phyloP scores from a whole-genome alignment of 345 rosid genomes.

The Eucalyptus marginata region DNA sequence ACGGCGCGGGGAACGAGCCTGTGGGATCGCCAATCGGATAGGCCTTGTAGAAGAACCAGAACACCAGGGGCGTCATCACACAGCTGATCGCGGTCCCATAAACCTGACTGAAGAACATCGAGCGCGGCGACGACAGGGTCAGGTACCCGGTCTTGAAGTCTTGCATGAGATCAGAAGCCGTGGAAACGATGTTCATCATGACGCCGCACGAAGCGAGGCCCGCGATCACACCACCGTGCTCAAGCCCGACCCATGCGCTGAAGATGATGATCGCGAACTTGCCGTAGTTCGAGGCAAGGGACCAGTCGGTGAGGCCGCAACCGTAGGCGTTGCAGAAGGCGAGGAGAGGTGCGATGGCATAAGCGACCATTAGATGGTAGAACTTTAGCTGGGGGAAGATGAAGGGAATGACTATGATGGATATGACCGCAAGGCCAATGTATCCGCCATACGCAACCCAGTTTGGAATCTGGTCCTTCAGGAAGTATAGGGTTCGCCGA shows the following conservation, averaged over 20 bases:
- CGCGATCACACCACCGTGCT: slow-evolving; percentile 60
- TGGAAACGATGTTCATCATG: slow-evolving; percentile 97
- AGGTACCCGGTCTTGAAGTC: slow-evolving; percentile 93
- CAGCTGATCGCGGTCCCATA: slow-evolving; percentile 74
- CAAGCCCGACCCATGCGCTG: slow-evolving; percentile 68
- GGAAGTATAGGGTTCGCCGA: slow-evolving; percentile 42
- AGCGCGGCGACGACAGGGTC: slow-evolving; percentile 76
- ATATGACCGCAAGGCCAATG: slow-evolving; percentile 30
- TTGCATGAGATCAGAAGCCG: slow-evolving; percentile 86
- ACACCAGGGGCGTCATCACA: slow-evolving; percentile 49
- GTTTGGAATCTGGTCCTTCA: slow-evolving; percentile 59
- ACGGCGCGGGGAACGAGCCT: slow-evolving; percentile 77
- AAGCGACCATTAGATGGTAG: slow-evolving; percentile 65
- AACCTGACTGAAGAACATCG: slow-evolving; percentile 83
- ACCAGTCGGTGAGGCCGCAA: slow-evolving; percentile 84
- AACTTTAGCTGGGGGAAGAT: slow-evolving; percentile 66
- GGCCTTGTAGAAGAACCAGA: slow-evolving; percentile 79
- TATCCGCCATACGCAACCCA: slow-evolving; percentile 54
- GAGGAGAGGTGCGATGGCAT: slow-evolving; percentile 57
- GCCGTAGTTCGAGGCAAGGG: slow-evolving; percentile 83
- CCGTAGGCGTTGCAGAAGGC: slow-evolving; percentile 94
- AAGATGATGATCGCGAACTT: slow-evolving; percentile 68
- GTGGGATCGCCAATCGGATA: slow-evolving; percentile 60
- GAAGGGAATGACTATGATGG: slow-evolving; percentile 43
- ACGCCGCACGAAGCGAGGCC: slow-evolving; percentile 86